Percentiles rank a stretch among this genome's conserved stretches.
Conservation (phyloP, 208 protist species). For the Blechomonas ayalai region DNA sequence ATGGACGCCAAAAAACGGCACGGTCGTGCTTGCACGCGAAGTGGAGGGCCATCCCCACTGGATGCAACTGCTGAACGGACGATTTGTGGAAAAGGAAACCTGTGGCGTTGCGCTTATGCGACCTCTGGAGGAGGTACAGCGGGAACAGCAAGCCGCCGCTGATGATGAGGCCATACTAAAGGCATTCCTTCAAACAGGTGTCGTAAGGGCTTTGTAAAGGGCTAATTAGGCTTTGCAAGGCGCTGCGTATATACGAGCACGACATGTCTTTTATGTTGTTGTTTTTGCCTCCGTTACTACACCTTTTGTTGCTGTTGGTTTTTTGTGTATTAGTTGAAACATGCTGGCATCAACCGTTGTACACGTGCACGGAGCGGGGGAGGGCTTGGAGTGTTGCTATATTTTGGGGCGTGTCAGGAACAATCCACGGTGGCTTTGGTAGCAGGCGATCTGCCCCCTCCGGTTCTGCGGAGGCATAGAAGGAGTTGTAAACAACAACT, state of each 20-base stretch:
- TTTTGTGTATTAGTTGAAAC: not conserved
- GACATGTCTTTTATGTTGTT: constrained; percentile 1
- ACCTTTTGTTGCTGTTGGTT: not conserved
- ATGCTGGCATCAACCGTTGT: not conserved
- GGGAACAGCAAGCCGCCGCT: constrained; percentile 5
- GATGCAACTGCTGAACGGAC: constrained; percentile 73
- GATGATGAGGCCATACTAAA: not conserved
- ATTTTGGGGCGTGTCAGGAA: no score
- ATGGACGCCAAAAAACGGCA: constrained; percentile 79
- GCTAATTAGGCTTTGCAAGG: not conserved
- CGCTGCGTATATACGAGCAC: not conserved
- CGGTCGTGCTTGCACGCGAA: constrained; percentile 67
- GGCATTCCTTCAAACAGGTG: constrained; percentile 2
- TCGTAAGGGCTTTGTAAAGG: not conserved
- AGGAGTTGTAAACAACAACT: no score
- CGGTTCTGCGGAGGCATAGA: no score
- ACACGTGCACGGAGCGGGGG: no score
- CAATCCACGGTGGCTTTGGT: no score
- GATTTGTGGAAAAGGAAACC: constrained; percentile 75
- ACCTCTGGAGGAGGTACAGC: constrained; percentile 46
- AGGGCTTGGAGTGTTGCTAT: no score
- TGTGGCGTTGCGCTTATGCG: constrained; percentile 62
- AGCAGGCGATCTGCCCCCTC: no score
- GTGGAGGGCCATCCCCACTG: constrained; percentile 59
- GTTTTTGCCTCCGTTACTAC: not conserved